Conservation (phyloP, 805 yeast genomes). For the Teunomyces aglyptinius region DNA sequence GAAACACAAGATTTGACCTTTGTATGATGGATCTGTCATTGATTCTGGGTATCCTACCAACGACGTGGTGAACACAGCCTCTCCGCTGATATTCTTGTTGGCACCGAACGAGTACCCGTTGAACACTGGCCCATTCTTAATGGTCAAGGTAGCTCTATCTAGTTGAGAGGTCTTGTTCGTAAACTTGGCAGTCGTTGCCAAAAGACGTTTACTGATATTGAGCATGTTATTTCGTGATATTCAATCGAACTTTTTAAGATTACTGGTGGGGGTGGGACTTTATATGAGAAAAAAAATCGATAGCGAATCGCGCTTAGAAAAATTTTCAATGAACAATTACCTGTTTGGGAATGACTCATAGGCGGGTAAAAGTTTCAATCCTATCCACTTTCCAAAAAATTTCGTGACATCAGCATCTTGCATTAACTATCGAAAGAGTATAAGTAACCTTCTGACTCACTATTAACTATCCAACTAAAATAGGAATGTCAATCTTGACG, state of each 20-base stretch:
- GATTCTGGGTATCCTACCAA: constrained; percentile 98
- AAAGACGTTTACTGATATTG: constrained; percentile 15
- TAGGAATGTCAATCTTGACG: constrained; percentile 35
- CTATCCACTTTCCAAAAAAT: neutral
- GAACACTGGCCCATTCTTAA: constrained; percentile 91
- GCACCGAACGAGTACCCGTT: constrained; percentile 96
- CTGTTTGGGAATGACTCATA: constrained; percentile 26
- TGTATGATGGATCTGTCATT: constrained; percentile 97
- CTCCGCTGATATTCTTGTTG: constrained; percentile 87
- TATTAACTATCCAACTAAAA: constrained; percentile 28
- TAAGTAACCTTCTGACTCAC: neutral
- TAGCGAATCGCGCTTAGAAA: constrained; percentile 36
- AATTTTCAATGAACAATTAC: constrained; percentile 17
- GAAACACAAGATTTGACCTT: constrained; percentile 94
- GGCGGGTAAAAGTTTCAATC: neutral
- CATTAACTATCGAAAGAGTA: neutral
- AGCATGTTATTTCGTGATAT: constrained; percentile 3
- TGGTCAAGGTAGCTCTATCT: constrained; percentile 85
- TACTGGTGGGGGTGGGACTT: constrained; percentile 4
- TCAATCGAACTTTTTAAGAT: neutral
- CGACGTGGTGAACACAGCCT: constrained; percentile 96
- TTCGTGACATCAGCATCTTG: neutral
- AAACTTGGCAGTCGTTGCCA: constrained; percentile 38
- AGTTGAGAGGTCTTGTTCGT: constrained; percentile 41
- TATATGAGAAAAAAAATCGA: constrained; percentile 16